Percentiles rank a stretch among this genome's conserved stretches.
phyloP scores from a whole-genome alignment of 1,139 yeast species.

The Debaryomyces sp. region DNA sequence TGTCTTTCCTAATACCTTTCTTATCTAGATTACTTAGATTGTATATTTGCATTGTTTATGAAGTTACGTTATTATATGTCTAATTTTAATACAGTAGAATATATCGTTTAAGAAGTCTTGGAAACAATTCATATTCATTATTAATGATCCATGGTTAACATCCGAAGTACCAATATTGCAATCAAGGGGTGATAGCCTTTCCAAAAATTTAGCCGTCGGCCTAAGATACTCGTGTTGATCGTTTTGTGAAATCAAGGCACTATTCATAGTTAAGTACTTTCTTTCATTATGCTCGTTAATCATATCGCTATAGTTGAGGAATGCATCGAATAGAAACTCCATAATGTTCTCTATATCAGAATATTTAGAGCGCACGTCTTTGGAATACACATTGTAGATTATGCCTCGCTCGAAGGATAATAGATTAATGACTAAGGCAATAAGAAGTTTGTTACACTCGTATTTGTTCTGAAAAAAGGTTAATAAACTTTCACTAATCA shows the following conservation, averaged over 20 bases:
- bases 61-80: slow-evolving; percentile 5
- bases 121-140: slow-evolving; percentile 11
- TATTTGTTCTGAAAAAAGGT: slow-evolving; percentile 14
- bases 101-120: slow-evolving; percentile 8
- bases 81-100: slow-evolving; percentile 9
- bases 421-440: slow-evolving; percentile 7
- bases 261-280: slow-evolving; percentile 17
- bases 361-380: not conserved
- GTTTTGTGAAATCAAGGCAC: slow-evolving; percentile 4
- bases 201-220: slow-evolving; percentile 9
- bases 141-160: slow-evolving; percentile 4
- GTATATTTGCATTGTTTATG: not conserved
- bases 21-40: not conserved
- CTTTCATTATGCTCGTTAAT: slow-evolving; percentile 12
- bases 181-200: not conserved
- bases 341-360: slow-evolving; percentile 8
- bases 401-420: slow-evolving; percentile 4
- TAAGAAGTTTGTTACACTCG: slow-evolving; percentile 10
- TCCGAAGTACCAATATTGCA: not conserved
- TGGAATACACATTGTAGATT: slow-evolving; percentile 4
- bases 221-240: slow-evolving; percentile 8
- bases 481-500: slow-evolving; percentile 8
- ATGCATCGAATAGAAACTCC: slow-evolving; percentile 17
- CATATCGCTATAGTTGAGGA: slow-evolving; percentile 12
- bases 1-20: too few relatives aligned